Evolutionary conservation across 2,329 filamentous ascomycete genomes (phyloP), one percentile per base, ranked within the genome.

Genomic region (Elsinoe perseae): DNA sequence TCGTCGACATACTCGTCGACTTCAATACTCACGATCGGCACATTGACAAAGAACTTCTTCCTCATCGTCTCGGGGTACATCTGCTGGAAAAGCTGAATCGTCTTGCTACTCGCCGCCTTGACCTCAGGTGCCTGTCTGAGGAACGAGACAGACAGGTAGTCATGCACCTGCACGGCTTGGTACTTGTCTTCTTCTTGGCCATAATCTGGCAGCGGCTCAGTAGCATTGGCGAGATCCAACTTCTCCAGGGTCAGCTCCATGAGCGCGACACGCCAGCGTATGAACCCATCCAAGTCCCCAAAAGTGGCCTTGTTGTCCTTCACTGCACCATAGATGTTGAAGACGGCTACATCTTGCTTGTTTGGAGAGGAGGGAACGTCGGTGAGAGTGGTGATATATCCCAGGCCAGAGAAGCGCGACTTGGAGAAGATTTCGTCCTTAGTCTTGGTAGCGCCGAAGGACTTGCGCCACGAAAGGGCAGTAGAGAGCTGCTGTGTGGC

Each of bases 41-140:
- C 89, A 66, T 96, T 96, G 73, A 96, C 87, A 68, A 96, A 96
- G 79, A 91, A 96, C 77, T 96, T 96, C 74, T 92, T 82, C 64
- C 82, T 83, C 50, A 96, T 79, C 8, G 95, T 82, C 75, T 96
- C 92, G 0, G 92, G 91, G 73, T 96, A 96, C 62, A 87, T 87
- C 63, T 81, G 83, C 53, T 84, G 81, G 69, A 96, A 89, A 53
- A 87, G 78, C 60, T 86, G 80, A 69, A 96, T 95, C 44, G 88
- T 91, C 73, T 91, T 83, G 66, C 83, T 84, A 61, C 83, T 86
- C 14, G 88, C 87, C 2, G 83, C 78, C 70, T 87, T 90, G 71
- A 93, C 84, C 57, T 80, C 77, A 0, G 87, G 80, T 57, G 92
- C 85, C 75, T 88, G 84, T 59, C 89, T 84, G 63, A 96, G 78